phyloP scores from a whole-genome alignment of 2,329 filamentous ascomycete genomes.

The Calonectria pteridis region DNA sequence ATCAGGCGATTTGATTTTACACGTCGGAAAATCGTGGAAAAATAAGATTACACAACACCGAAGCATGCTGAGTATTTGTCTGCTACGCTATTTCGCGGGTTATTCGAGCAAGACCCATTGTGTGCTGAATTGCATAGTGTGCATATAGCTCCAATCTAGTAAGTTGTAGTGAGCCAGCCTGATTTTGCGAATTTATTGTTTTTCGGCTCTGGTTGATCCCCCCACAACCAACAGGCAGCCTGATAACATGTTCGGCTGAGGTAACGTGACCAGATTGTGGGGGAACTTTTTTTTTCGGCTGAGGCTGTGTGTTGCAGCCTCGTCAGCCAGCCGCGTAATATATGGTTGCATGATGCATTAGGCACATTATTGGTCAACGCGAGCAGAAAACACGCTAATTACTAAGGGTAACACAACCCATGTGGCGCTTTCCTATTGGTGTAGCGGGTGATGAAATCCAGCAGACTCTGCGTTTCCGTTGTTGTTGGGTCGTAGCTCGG shows the following conservation, averaged over 20 bases:
- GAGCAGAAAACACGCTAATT: not conserved
- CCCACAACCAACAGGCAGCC: not conserved
- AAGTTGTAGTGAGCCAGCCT: not conserved
- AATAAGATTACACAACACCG: not conserved
- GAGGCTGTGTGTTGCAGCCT: constrained; percentile 5
- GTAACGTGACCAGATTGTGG: constrained; percentile 3
- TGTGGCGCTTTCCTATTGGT: constrained; percentile 9
- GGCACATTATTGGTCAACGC: not conserved
- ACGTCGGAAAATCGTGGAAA: not conserved
- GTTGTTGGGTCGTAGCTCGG: constrained; percentile 8
- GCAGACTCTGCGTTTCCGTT: constrained; percentile 11
- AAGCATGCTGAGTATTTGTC: not conserved
- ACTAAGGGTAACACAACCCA: constrained; percentile 12
- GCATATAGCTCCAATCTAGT: not conserved
- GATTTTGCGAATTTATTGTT: not conserved
- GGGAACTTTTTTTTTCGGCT: not conserved
- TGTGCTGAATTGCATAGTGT: not conserved
- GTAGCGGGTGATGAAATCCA: constrained; percentile 3
- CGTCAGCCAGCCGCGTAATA: constrained; percentile 4
- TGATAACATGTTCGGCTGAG: not conserved
- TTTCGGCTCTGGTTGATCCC: not conserved
- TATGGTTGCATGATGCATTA: constrained; percentile 1
- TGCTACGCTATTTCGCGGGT: not conserved
- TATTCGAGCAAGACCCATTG: not conserved
- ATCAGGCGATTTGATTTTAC: not conserved